phyloP scores from a whole-genome alignment of 805 yeast species.

The Ogataea zsoltii region DNA sequence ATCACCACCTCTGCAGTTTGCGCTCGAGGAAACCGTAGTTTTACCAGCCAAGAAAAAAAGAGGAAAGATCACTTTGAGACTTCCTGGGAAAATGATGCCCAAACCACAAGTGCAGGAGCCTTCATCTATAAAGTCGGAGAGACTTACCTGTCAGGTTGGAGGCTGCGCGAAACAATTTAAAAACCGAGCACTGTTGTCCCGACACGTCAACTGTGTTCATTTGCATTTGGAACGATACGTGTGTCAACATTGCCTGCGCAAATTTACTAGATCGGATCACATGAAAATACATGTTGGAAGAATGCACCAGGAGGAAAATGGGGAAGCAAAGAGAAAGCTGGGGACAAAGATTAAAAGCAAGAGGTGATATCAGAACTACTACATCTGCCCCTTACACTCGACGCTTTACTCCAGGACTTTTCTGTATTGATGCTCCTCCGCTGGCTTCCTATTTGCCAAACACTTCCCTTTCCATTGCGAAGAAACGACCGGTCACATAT shows the following conservation, averaged over 20 bases:
- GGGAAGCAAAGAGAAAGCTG: constrained; percentile 8
- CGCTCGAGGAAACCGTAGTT: neutral
- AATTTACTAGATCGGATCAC: constrained; percentile 67
- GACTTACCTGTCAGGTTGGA: constrained; percentile 37
- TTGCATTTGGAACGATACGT: constrained; percentile 51
- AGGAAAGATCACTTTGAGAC: constrained; percentile 10
- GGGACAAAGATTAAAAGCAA: constrained; percentile 9
- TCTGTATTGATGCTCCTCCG: neutral
- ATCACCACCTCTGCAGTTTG: neutral
- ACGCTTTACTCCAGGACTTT: neutral
- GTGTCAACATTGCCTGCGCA: constrained; percentile 58
- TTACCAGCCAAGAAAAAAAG: neutral
- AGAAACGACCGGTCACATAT: too few relatives aligned
- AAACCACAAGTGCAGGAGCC: constrained; percentile 1
- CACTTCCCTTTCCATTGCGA: neutral
- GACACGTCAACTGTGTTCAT: constrained; percentile 70
- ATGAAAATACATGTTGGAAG: constrained; percentile 62
- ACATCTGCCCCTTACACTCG: neutral
- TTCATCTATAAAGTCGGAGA: constrained; percentile 22
- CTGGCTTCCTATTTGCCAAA: neutral
- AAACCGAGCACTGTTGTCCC: constrained; percentile 64
- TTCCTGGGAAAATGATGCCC: constrained; percentile 10
- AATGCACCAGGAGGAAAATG: constrained; percentile 24
- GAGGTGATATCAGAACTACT: constrained; percentile 2
- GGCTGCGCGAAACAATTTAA: constrained; percentile 48